Base-by-base conservation (phyloP, 352 stramenopile genomes). In the Phytophthora idaei region DNA sequence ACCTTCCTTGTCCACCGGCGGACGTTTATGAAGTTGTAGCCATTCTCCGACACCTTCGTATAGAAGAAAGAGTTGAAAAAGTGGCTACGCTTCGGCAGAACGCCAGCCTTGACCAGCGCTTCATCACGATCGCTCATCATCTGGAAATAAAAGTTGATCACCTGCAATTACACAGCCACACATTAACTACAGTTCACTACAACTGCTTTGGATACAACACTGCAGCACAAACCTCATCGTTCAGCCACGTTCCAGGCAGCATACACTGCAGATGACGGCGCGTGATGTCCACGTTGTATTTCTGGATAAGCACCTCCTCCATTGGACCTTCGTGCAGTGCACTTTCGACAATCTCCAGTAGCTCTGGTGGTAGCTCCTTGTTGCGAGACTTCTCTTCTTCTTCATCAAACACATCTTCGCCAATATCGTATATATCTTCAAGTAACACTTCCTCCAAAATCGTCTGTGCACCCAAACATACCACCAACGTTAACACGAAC, bases 41-140 rank as follows among this genome's bases (percentile, higher is more conserved):
- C 86, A 36, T 73, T 78, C 48, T 94, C 86, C 29, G 83, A 91
- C 15, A 95, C 78, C 50, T 93, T 93, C 0, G 85, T 84, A 56
- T 90, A 93, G 60, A 95, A 94, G 44, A 95, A 95, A 46, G 88
- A 94, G 59, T 91, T 95, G 80, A 94, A 94, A 61, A 94, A 95
- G 36, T 94, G 86, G 36, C 81, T 92, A 1, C 70, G 73, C 57
- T 81, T 92, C 8, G 68, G 21, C 29, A 94, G 42, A 25, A 69
- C 57, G 0, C 82, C 76, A 34, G 66, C 67, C 28, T 75, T 81
- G 3, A 91, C 81, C 0, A 95, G 65, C 31, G 60, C 71, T 55
- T 77, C 76, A 49, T 95, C 87, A 34, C 86, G 83, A 42, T 94
- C 85, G 17, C 64, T 83, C 48, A 95, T 78, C 69, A 95, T 52